phyloP scores from a whole-genome alignment of 768 basidiomycete genomes.

The Boletus rubroflammeus region DNA sequence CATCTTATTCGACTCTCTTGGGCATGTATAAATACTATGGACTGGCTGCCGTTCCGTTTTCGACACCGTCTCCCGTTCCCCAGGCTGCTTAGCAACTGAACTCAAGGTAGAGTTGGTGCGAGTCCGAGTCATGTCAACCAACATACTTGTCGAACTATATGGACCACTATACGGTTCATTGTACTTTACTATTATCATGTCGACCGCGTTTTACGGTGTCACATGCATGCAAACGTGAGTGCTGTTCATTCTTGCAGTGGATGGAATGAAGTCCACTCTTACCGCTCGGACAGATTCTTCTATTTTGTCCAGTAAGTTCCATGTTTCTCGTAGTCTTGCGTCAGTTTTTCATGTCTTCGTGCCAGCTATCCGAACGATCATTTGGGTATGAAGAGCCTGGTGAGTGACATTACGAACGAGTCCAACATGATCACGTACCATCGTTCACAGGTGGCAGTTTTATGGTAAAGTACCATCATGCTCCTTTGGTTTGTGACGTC shows the following conservation, averaged over 20 bases:
- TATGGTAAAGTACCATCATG: slow-evolving; percentile 2
- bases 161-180: neutral
- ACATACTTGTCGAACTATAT: too few relatives aligned
- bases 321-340: neutral
- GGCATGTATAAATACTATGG: neutral
- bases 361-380: slow-evolving; percentile 8
- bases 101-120: neutral
- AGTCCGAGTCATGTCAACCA: neutral
- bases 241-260: neutral
- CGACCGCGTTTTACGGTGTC: slow-evolving; percentile 1
- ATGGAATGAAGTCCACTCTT: neutral
- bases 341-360: neutral
- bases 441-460: slow-evolving; percentile 3
- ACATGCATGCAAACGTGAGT: slow-evolving; percentile 14
- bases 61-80: too few relatives aligned
- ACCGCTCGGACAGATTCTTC: slow-evolving; percentile 1
- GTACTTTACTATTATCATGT: neutral
- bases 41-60: neutral
- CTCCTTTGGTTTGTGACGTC: neutral
- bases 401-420: neutral
- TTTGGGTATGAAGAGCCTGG: slow-evolving; percentile 1
- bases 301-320: slow-evolving; percentile 8
- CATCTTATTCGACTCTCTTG: neutral
- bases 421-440: neutral
- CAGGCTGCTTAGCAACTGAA: neutral